Conservation (phyloP, 2,329 filamentous ascomycete species). For the Diaporthe helianthi region DNA sequence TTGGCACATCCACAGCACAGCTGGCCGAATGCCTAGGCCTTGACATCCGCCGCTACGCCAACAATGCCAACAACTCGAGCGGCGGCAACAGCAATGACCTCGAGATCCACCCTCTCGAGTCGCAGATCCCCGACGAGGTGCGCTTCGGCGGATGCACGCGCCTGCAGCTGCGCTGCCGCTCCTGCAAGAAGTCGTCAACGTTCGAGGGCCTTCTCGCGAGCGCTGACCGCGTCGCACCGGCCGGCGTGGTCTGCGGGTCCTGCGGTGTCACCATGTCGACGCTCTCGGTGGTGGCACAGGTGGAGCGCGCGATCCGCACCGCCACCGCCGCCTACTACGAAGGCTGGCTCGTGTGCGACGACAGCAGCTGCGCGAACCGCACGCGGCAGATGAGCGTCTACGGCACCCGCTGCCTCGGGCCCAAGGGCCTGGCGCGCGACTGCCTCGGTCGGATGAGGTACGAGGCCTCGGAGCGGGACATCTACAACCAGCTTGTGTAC, state of each 20-base stretch:
- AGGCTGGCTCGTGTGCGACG: slow-evolving; percentile 89
- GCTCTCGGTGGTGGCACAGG: slow-evolving; percentile 81
- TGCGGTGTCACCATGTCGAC: slow-evolving; percentile 73
- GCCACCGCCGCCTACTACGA: slow-evolving; percentile 89
- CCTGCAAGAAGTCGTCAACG: slow-evolving; percentile 73
- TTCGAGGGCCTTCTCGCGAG: slow-evolving; percentile 78
- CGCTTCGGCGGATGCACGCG: slow-evolving; percentile 85
- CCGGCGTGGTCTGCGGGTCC: slow-evolving; percentile 76
- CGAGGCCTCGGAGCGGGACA: slow-evolving; percentile 84
- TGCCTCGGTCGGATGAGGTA: slow-evolving; percentile 89
- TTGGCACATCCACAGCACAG: slow-evolving; percentile 86
- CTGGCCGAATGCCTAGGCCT: slow-evolving; percentile 93
- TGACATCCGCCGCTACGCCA: slow-evolving; percentile 81
- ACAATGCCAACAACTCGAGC: slow-evolving; percentile 55
- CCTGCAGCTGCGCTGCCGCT: slow-evolving; percentile 79
- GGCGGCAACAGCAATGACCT: slow-evolving; percentile 60
- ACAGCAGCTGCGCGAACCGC: slow-evolving; percentile 82
- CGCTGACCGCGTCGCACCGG: slow-evolving; percentile 68
- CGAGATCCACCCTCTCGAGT: slow-evolving; percentile 90
- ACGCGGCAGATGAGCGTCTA: slow-evolving; percentile 95
- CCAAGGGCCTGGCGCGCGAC: slow-evolving; percentile 81
- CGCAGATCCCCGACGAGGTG: slow-evolving; percentile 88
- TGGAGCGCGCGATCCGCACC: slow-evolving; percentile 82
- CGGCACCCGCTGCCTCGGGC: slow-evolving; percentile 86
- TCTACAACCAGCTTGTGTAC: slow-evolving; percentile 96